phyloP scores from a whole-genome alignment of 805 yeast species.

The Candida maesae region DNA sequence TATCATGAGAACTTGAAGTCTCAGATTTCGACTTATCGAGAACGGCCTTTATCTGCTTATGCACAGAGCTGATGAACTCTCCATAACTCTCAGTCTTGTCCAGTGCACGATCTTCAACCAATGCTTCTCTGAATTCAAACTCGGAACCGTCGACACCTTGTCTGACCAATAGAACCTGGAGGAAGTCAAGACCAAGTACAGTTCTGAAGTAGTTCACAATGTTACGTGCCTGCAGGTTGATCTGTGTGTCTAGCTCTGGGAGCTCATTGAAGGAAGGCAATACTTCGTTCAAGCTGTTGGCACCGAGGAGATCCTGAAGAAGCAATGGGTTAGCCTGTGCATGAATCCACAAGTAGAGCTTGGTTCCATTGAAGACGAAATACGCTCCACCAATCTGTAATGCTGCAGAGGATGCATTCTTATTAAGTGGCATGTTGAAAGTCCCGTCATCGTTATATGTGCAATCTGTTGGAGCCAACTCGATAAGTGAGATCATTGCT shows the following conservation, averaged over 20 bases:
- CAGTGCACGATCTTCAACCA: slow-evolving; percentile 70
- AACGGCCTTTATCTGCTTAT: slow-evolving; percentile 54
- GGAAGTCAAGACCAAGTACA: slow-evolving; percentile 34
- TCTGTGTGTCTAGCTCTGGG: slow-evolving; percentile 66
- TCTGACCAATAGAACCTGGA: slow-evolving; percentile 58
- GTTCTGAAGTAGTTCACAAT: slow-evolving; percentile 56
- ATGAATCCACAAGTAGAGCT: slow-evolving; percentile 63
- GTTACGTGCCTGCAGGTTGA: slow-evolving; percentile 64
- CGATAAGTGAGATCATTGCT: slow-evolving; percentile 68
- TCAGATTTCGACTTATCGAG: slow-evolving; percentile 40
- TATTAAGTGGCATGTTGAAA: slow-evolving; percentile 48
- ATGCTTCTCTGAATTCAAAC: slow-evolving; percentile 44
- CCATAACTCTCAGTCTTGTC: slow-evolving; percentile 54
- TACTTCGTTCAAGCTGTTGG: slow-evolving; percentile 32
- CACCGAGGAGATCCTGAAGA: slow-evolving; percentile 72
- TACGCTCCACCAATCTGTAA: slow-evolving; percentile 71
- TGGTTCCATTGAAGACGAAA: slow-evolving; percentile 65
- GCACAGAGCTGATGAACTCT: slow-evolving; percentile 67
- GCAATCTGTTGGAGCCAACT: slow-evolving; percentile 55
- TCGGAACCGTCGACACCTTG: slow-evolving; percentile 53
- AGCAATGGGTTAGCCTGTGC: slow-evolving; percentile 62
- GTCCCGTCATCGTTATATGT: slow-evolving; percentile 37
- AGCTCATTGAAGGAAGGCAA: slow-evolving; percentile 61
- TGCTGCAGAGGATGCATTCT: slow-evolving; percentile 39
- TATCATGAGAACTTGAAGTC: not conserved